Base-by-base conservation (phyloP, 352 stramenopile genomes). In the Pythium biforme region DNA sequence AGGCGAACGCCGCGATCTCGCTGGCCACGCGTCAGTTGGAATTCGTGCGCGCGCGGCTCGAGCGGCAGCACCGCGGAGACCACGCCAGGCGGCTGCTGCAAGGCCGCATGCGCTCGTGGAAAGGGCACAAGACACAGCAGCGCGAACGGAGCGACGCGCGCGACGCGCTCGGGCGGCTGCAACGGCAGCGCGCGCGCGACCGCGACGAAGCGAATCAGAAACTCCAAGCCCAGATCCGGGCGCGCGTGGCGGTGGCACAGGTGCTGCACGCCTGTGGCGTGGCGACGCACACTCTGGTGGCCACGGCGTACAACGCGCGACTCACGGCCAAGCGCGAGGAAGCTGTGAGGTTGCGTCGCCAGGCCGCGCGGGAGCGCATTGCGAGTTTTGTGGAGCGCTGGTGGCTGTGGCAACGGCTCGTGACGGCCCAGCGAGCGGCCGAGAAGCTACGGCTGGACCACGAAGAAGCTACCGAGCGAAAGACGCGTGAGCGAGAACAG, bases 251-350 rank as follows among this genome's bases (percentile, higher is more conserved):
- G 5, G 2, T 27, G 19, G 19, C 20, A 8, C 26, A 22, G 17
- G 51, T 61, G 1, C 17, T 23, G 12, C n/a, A n/a, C n/a, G n/a
- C n/a, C n/a, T n/a, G n/a, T n/a, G n/a, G n/a, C n/a, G n/a, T n/a
- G n/a, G n/a, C n/a, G n/a, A n/a, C n/a, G n/a, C n/a, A n/a, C n/a
- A n/a, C n/a, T n/a, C n/a, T 62, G 23, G 33, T 62, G 19, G 56
- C 56, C 33, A 27, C 46, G 17, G 57, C 55, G 50, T 65, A 62
- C 51, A 66, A 76, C 22, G 17, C 33, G 9, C 53, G 49, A 9
- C 26, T 88, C 0, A 29, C 33, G 40, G 60, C 55, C 17, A 79
- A 82, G 53, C 77, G 75, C 23, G 25, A 48, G 0, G 77, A 89
- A 26, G 61, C 59, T 1, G 29, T 25, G 8, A 68, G 75, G 20